A percentile compares a stretch with the other conserved stretches of the same genome.
phyloP scores from a whole-genome alignment of 2,329 filamentous ascomycete genomes.

The Bisporella sp. region DNA sequence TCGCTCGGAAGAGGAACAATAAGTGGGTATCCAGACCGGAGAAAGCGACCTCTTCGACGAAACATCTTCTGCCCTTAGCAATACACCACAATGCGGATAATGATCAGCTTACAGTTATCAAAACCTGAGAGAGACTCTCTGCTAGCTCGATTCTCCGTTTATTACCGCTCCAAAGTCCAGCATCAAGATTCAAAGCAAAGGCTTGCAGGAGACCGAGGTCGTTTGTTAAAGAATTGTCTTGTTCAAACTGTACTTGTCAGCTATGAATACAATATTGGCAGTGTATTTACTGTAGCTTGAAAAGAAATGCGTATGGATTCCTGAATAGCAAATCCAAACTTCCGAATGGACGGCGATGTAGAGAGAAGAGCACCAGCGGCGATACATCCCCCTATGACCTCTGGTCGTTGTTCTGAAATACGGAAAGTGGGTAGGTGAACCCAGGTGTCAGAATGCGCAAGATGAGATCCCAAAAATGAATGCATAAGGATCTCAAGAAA shows the following conservation, averaged over 20 bases:
- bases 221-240: slow-evolving; percentile 41
- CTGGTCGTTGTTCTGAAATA: slow-evolving; percentile 4
- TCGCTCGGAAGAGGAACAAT: slow-evolving; percentile 46
- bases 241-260: slow-evolving; percentile 30
- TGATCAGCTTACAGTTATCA: slow-evolving; percentile 3
- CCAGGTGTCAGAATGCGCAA: slow-evolving; percentile 10
- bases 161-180: slow-evolving; percentile 53
- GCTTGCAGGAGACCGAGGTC: slow-evolving; percentile 44
- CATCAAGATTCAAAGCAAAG: slow-evolving; percentile 40
- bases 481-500: slow-evolving; percentile 14
- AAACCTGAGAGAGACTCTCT: slow-evolving; percentile 46
- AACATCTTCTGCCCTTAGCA: slow-evolving; percentile 40
- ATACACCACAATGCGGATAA: slow-evolving; percentile 1
- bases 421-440: slow-evolving; percentile 14
- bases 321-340: slow-evolving; percentile 19
- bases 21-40: slow-evolving; percentile 47
- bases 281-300: neutral
- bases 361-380: slow-evolving; percentile 13
- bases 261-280: too few species aligned
- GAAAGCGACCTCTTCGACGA: slow-evolving; percentile 35
- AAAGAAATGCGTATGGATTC: slow-evolving; percentile 14
- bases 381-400: slow-evolving; percentile 9
- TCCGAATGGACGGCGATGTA: slow-evolving; percentile 9
- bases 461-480: slow-evolving; percentile 9
- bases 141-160: slow-evolving; percentile 53